phyloP scores from a whole-genome alignment of 2,329 filamentous ascomycete species.

The Fusarium phyllophilum region DNA sequence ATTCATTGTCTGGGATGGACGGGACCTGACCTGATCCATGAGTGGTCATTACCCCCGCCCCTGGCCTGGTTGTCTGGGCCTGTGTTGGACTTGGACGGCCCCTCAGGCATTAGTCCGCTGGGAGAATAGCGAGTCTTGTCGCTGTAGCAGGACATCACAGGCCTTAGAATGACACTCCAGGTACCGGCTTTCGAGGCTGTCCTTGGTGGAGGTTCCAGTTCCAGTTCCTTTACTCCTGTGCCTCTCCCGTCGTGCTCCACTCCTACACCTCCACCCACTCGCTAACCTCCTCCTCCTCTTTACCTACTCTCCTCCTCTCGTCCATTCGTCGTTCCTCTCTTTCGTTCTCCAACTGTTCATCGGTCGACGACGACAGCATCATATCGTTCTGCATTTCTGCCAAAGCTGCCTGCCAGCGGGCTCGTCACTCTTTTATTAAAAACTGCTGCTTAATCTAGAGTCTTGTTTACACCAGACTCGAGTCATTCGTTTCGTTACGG shows the following conservation, averaged over 20 bases:
- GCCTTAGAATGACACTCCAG: conserved; percentile 2
- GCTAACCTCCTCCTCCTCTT: conserved; percentile 37
- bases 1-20: conserved; percentile 33
- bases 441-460: conserved; percentile 40
- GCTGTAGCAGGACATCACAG: conserved; percentile 6
- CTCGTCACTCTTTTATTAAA: conserved; percentile 56
- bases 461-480: conserved; percentile 34
- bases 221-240: conserved; percentile 21
- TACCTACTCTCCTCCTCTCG: conserved; percentile 45
- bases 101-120: conserved; percentile 9
- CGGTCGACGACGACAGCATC: conserved; percentile 45
- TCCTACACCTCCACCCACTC: conserved; percentile 23
- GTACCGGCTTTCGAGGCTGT: conserved; percentile 17
- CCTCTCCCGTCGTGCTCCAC: conserved; percentile 37
- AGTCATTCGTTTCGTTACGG: conserved; percentile 40
- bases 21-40: conserved; percentile 21
- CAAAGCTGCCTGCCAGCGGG: conserved; percentile 64
- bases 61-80: not conserved
- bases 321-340: conserved; percentile 47
- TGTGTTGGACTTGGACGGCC: conserved; percentile 19
- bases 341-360: conserved; percentile 49
- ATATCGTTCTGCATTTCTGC: conserved; percentile 33
- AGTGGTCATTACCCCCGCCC: conserved; percentile 4
- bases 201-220: conserved; percentile 16
- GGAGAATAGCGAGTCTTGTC: conserved; percentile 9